Conservation (phyloP, 2,329 filamentous ascomycete genomes). For the Graphilbum sp. region DNA sequence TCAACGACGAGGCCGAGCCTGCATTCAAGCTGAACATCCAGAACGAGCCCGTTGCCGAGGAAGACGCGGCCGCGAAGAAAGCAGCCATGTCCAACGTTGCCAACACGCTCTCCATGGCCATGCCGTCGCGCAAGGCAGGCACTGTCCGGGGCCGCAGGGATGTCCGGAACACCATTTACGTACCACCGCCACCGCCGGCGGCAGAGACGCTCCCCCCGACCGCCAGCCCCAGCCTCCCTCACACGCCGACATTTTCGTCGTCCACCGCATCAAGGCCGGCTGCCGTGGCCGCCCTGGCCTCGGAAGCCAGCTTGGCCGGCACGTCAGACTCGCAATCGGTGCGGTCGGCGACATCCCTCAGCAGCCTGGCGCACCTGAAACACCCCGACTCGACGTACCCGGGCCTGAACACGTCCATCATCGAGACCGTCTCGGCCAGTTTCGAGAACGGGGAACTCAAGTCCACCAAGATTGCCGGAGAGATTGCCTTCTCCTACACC, state of each 20-base stretch:
- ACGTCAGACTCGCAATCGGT: constrained; percentile 81
- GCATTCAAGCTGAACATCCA: constrained; percentile 68
- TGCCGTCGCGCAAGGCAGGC: constrained; percentile 52
- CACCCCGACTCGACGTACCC: constrained; percentile 69
- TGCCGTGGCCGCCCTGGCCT: constrained; percentile 38
- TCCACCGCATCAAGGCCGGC: constrained; percentile 23
- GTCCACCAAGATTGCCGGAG: constrained; percentile 62
- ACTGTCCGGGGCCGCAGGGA: constrained; percentile 81
- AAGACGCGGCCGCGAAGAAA: constrained; percentile 56
- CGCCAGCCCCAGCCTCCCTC: constrained; percentile 6
- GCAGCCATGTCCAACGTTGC: constrained; percentile 62
- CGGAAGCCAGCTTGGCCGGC: constrained; percentile 41
- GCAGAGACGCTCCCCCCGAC: constrained; percentile 14
- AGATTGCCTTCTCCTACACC: constrained; percentile 79
- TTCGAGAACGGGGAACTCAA: constrained; percentile 62
- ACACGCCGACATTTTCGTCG: constrained; percentile 16
- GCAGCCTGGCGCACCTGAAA: constrained; percentile 49
- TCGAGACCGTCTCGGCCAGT: constrained; percentile 77
- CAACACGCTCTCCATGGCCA: constrained; percentile 50
- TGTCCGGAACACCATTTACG: constrained; percentile 78
- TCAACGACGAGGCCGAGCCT: constrained; percentile 42
- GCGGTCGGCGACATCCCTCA: constrained; percentile 69
- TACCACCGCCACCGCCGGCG: constrained; percentile 38
- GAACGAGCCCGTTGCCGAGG: constrained; percentile 62
- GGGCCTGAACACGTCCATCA: constrained; percentile 74